Conservation (phyloP, 495 filamentous ascomycete species). For the Penicillium cosmopolitanum region DNA sequence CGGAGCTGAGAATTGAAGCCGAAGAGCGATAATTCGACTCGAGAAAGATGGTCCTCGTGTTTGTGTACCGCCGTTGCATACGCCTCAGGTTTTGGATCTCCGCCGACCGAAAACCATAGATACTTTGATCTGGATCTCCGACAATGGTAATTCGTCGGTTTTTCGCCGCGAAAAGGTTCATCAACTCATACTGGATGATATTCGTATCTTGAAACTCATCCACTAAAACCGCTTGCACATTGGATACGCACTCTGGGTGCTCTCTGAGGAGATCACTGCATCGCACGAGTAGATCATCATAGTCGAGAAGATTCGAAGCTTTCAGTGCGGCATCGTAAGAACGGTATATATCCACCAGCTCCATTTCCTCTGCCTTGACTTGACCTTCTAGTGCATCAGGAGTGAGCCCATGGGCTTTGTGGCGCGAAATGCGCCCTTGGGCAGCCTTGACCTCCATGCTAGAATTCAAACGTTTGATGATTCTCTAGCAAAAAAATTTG, state of each 20-base stretch:
- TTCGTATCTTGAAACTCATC: conserved; percentile 99
- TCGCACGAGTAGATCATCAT: conserved; percentile 87
- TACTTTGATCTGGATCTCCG: conserved; percentile 97
- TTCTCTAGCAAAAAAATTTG: conserved; percentile 53
- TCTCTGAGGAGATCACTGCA: conserved; percentile 79
- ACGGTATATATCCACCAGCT: conserved; percentile 73
- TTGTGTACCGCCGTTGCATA: conserved; percentile 74
- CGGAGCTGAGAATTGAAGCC: conserved; percentile 80
- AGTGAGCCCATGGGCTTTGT: conserved; percentile 73
- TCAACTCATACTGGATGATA: conserved; percentile 90
- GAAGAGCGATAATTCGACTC: conserved; percentile 97
- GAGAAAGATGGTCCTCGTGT: conserved; percentile 81
- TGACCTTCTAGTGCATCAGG: conserved; percentile 45
- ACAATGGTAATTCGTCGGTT: conserved; percentile 85
- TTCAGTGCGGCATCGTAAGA: conserved; percentile 79
- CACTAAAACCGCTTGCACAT: conserved; percentile 89
- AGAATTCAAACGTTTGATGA: conserved; percentile 73
- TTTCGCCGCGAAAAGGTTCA: conserved; percentile 81
- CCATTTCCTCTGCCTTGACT: conserved; percentile 61
- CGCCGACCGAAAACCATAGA: conserved; percentile 97
- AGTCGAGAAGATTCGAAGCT: conserved; percentile 85
- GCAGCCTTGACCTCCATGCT: conserved; percentile 71
- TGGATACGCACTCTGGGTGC: conserved; percentile 84
- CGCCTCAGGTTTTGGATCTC: conserved; percentile 87
- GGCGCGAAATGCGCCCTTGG: conserved; percentile 77